Percentiles rank a stretch among this genome's conserved stretches.
Conservation (phyloP, 176 grass and related monocot species). For the Lolium rigidum region DNA sequence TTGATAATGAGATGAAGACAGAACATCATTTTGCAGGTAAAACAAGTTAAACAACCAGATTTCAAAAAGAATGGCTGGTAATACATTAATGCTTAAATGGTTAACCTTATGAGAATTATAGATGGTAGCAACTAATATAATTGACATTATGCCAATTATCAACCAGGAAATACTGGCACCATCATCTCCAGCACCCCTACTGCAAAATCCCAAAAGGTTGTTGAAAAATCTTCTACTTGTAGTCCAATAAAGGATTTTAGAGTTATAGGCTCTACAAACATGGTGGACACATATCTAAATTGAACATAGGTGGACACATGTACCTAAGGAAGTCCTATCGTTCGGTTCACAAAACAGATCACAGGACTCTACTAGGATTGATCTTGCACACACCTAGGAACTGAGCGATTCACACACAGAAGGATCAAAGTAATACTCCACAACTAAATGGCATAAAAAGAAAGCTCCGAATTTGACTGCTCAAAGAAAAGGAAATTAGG, state of each 20-base stretch:
- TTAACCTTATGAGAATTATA: not conserved
- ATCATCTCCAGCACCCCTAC: not conserved
- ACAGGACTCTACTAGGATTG: not conserved
- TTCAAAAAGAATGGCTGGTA: not conserved
- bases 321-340: not conserved
- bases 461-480: not conserved
- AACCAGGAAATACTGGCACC: not conserved
- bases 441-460: slow-evolving; percentile 4
- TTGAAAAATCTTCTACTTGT: not conserved
- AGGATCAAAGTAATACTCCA: not conserved
- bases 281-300: not conserved
- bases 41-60: not conserved
- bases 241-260: not conserved
- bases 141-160: not conserved
- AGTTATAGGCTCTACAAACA: slow-evolving; percentile 4
- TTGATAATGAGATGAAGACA: not conserved
- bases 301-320: not conserved
- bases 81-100: not conserved
- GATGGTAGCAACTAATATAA: not conserved
- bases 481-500: not conserved
- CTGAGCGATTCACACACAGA: not conserved
- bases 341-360: not conserved
- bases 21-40: not conserved
- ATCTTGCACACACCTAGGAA: not conserved
- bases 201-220: not conserved